Evolutionary conservation across 2,329 filamentous ascomycete species (phyloP).

Genomic region (Lecanosticta acicola): DNA sequence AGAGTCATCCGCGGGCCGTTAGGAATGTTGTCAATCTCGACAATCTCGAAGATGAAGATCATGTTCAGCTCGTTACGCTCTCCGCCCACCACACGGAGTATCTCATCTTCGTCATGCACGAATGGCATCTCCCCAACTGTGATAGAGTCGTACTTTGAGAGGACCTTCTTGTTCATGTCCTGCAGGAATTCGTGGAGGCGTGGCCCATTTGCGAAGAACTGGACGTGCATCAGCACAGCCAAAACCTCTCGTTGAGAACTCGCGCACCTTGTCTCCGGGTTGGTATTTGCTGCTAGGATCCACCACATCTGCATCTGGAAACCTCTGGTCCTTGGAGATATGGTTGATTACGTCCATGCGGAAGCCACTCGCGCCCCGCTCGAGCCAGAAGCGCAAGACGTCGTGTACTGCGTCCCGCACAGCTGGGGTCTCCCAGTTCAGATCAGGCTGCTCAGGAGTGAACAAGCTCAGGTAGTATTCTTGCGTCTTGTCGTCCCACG

Average conservation of each 20-base stretch:
- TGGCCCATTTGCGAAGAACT: slow-evolving; percentile 53
- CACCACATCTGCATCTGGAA: slow-evolving; percentile 39
- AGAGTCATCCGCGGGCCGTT: slow-evolving; percentile 34
- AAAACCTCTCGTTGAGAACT: neutral
- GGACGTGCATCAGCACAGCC: neutral
- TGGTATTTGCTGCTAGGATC: slow-evolving; percentile 42
- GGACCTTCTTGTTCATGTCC: slow-evolving; percentile 48
- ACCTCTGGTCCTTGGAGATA: slow-evolving; percentile 42
- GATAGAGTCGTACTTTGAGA: slow-evolving; percentile 53
- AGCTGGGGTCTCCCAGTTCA: slow-evolving; percentile 45
- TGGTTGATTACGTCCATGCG: slow-evolving; percentile 47
- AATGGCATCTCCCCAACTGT: slow-evolving; percentile 59
- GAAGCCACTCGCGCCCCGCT: slow-evolving; percentile 36
- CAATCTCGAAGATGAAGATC: slow-evolving; percentile 47
- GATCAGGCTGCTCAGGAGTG: slow-evolving; percentile 43
- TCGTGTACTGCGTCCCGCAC: slow-evolving; percentile 43
- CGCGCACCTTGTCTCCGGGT: slow-evolving; percentile 36
- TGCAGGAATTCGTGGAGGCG: slow-evolving; percentile 54
- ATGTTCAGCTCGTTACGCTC: slow-evolving; percentile 41
- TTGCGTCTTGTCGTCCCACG: slow-evolving; percentile 42
- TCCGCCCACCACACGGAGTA: slow-evolving; percentile 40
- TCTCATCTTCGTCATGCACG: slow-evolving; percentile 40
- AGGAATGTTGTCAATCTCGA: slow-evolving; percentile 36
- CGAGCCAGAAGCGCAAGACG: slow-evolving; percentile 45
- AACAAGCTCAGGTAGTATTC: slow-evolving; percentile 47